phyloP scores from a whole-genome alignment of 371 early-diverging fungal species.

The Furculomyces boomerangus region DNA sequence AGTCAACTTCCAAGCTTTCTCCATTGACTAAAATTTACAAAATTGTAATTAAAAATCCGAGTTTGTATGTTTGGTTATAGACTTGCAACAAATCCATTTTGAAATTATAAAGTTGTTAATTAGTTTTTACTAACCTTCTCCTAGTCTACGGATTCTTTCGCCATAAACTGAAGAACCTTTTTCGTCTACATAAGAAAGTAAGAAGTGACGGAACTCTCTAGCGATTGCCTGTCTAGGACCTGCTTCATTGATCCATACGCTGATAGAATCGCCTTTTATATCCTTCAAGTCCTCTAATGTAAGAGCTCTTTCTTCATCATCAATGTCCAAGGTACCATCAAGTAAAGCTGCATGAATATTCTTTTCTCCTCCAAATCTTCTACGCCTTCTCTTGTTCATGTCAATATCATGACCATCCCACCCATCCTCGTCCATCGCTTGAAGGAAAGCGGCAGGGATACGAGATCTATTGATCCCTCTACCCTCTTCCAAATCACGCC shows the following conservation, averaged over 20 bases:
- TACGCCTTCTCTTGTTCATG: background rate
- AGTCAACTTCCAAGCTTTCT: slow-evolving; percentile 79
- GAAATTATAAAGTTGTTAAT: slow-evolving; percentile 9
- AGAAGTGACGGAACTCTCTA: slow-evolving; percentile 72
- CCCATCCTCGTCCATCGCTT: slow-evolving; percentile 37
- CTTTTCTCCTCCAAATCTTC: slow-evolving; percentile 7
- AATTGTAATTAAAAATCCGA: background rate
- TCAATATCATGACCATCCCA: background rate
- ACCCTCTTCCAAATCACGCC: slow-evolving; percentile 65
- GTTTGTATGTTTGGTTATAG: background rate
- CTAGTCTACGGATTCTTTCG: slow-evolving; percentile 71
- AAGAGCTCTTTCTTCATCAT: slow-evolving; percentile 28
- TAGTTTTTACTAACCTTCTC: slow-evolving; percentile 33
- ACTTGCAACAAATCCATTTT: slow-evolving; percentile 1
- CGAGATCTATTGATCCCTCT: slow-evolving; percentile 36
- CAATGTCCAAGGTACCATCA: slow-evolving; percentile 9
- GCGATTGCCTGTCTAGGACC: slow-evolving; percentile 52
- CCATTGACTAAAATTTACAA: slow-evolving; percentile 35
- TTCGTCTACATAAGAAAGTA: slow-evolving; percentile 66
- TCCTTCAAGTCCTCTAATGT: slow-evolving; percentile 37
- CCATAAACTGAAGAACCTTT: slow-evolving; percentile 83
- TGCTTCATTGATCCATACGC: slow-evolving; percentile 51
- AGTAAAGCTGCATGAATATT: slow-evolving; percentile 15
- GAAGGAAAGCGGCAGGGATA: slow-evolving; percentile 72
- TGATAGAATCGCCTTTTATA: slow-evolving; percentile 35